Evolutionary conservation across 192 early-diverging fungal genomes (phyloP), one percentile per base, ranked within the genome.

Genomic region (Gamsiella multidivaricata): DNA sequence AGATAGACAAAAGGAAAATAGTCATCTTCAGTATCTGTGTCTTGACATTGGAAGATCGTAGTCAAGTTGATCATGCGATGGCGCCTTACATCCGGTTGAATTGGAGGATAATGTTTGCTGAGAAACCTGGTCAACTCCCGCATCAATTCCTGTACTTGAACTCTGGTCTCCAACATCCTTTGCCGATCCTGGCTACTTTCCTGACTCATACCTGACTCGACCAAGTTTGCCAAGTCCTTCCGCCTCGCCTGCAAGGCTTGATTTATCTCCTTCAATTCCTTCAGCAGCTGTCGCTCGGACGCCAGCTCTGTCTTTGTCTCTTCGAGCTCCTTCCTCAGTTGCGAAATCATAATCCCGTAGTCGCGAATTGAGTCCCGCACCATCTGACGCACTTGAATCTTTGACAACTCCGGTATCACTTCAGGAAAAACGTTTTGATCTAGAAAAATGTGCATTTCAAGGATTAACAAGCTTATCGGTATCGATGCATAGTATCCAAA

Each of bases 231-330:
- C 15, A 78, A 28, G 46, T 69, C 66, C 17, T 28, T n/a, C 20
- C 60, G 57, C 45, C 74, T 61, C 36, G 74, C 65, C 58, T 78
- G 65, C 46, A 78, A 69, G 36, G 74, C 65, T n/a, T 42, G 53
- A 20, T 46, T 52, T 39, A 78, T 78, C 54, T 69, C 74, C 29
- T 63, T 46, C 6, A 68, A 37, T 10, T 78, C 74, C n/a, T 64
- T 62, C 18, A 78, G 23, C 11, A 68, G 36, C 26, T 51, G 31
- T 5, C 53, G 68, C 42, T 78, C 74, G 9, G 37, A 54, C 2
- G 41, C 17, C 11, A 78, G 61, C 37, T 78, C 74, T 32, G 54
- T 17, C 43, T 36, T 37, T 28, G 61, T 64, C n/a, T 64, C 74
- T 4, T 68, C 66, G 9, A 78, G 41, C 29, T 78, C 74, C 8